Evolutionary conservation across 148 eudicot genomes (phyloP).

Genomic region (Rhododendron kiyosumense): DNA sequence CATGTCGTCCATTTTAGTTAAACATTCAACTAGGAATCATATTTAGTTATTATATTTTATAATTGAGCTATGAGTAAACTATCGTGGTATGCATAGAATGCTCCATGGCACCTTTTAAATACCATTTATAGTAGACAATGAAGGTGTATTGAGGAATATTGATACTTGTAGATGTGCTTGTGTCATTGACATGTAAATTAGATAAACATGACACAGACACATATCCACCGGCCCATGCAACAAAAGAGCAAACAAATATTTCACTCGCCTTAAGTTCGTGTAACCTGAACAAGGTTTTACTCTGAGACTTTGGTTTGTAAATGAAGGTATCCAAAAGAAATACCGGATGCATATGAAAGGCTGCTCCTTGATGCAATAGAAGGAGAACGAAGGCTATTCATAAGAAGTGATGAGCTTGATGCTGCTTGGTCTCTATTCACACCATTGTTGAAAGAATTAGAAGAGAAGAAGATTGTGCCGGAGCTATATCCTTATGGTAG

Average conservation of each 20-base stretch:
- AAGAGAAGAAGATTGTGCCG: slow-evolving; percentile 58
- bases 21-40: background rate
- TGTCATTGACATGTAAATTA: background rate
- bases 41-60: background rate
- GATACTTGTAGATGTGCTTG: background rate
- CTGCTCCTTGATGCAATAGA: slow-evolving; percentile 76
- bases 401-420: slow-evolving; percentile 87
- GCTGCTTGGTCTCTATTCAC: slow-evolving; percentile 90
- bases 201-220: background rate
- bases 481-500: slow-evolving; percentile 80
- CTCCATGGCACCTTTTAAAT: background rate
- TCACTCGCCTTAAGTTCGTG: background rate
- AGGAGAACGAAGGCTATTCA: slow-evolving; percentile 81
- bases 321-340: slow-evolving; percentile 60
- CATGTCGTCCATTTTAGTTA: background rate
- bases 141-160: background rate
- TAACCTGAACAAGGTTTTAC: background rate
- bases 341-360: slow-evolving; percentile 87
- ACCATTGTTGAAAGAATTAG: slow-evolving; percentile 67
- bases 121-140: background rate
- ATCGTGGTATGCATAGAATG: background rate
- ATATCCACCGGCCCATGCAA: background rate
- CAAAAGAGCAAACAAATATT: background rate
- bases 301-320: background rate
- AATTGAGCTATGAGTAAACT: background rate